phyloP scores from a whole-genome alignment of 495 filamentous ascomycete genomes.

The Penicillium coprophilum region DNA sequence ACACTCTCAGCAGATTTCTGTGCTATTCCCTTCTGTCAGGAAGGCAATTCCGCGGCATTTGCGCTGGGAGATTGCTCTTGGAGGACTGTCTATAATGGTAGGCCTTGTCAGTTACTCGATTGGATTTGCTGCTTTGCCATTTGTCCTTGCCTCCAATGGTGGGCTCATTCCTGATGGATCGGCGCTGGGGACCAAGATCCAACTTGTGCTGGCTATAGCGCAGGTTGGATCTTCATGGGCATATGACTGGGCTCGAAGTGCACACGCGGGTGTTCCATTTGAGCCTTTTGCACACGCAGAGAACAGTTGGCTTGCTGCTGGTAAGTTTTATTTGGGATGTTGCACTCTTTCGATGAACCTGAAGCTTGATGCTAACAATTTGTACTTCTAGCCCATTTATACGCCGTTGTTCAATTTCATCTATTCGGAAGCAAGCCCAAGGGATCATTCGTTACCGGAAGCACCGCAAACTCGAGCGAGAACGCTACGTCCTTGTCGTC shows the following conservation, averaged over 20 bases:
- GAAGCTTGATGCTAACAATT: background rate
- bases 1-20: conserved; percentile 35
- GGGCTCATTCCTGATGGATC: conserved; percentile 19
- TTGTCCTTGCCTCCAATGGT: conserved; percentile 19
- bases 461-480: conserved; percentile 31
- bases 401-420: conserved; percentile 31
- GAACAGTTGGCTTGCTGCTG: conserved; percentile 36
- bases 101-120: conserved; percentile 21
- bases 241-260: conserved; percentile 20
- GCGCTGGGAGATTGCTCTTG: conserved; percentile 27
- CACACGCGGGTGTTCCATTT: conserved; percentile 18
- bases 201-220: conserved; percentile 20
- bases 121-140: conserved; percentile 26
- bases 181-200: conserved; percentile 7
- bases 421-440: conserved; percentile 33
- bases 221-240: conserved; percentile 28
- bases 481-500: conserved; percentile 14
- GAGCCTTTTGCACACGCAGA: conserved; percentile 34
- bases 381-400: conserved; percentile 26
- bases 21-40: conserved; percentile 17
- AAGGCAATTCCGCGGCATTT: conserved; percentile 18
- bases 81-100: conserved; percentile 29
- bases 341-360: background rate
- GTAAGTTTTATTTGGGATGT: conserved; percentile 19
- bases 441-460: conserved; percentile 42